Conservation (phyloP, 2,329 filamentous ascomycete species). For the Fusarium tuaranense region DNA sequence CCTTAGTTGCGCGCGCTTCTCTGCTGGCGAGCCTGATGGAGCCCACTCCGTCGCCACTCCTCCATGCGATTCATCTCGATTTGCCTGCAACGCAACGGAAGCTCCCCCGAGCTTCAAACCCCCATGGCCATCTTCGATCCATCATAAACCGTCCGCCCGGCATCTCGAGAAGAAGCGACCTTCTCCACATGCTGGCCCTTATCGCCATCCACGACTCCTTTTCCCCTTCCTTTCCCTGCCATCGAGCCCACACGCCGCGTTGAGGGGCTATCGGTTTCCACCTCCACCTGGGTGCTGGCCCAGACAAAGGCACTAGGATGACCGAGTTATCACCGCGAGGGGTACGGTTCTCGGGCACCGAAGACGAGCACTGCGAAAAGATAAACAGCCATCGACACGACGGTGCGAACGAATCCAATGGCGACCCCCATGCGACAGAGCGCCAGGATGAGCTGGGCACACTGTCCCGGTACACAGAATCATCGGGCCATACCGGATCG, state of each 20-base stretch:
- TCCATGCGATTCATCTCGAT: slow-evolving; percentile 46
- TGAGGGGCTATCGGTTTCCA: slow-evolving; percentile 37
- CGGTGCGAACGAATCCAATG: slow-evolving; percentile 40
- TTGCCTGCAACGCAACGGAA: slow-evolving; percentile 36
- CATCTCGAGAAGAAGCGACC: slow-evolving; percentile 27
- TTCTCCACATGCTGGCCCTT: slow-evolving; percentile 20
- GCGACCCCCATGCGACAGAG: slow-evolving; percentile 60
- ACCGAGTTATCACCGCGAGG: slow-evolving; percentile 65
- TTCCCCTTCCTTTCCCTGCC: neutral
- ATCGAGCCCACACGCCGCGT: slow-evolving; percentile 30
- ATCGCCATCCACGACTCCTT: slow-evolving; percentile 8
- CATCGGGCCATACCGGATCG: slow-evolving; percentile 53
- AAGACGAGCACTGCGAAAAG: slow-evolving; percentile 59
- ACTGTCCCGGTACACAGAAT: slow-evolving; percentile 58
- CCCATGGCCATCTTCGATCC: slow-evolving; percentile 42
- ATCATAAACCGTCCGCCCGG: slow-evolving; percentile 30
- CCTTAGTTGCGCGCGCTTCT: slow-evolving; percentile 34
- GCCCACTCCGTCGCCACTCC: slow-evolving; percentile 32
- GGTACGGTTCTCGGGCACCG: slow-evolving; percentile 67
- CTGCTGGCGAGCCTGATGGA: slow-evolving; percentile 32
- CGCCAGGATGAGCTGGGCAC: slow-evolving; percentile 62
- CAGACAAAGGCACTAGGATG: slow-evolving; percentile 42
- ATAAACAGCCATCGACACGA: slow-evolving; percentile 53
- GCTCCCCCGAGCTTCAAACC: slow-evolving; percentile 38
- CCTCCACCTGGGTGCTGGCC: slow-evolving; percentile 30